Evolutionary conservation across 2,329 filamentous ascomycete genomes (phyloP).

Genomic region (Colletotrichum coccodes): DNA sequence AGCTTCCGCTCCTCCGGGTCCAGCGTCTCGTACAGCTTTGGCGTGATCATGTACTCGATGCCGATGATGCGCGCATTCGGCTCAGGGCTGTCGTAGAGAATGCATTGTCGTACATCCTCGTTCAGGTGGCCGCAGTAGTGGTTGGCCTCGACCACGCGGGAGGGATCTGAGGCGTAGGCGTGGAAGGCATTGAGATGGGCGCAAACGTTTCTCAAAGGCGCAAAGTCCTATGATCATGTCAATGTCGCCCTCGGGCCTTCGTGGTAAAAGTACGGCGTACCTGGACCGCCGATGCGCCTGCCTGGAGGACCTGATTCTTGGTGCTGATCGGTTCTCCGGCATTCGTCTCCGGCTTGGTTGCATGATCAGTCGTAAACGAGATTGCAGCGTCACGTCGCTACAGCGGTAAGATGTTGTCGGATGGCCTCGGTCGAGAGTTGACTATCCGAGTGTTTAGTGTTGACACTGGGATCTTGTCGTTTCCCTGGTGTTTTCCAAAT

Average conservation of each 20-base stretch:
- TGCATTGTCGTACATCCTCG: conserved; percentile 81
- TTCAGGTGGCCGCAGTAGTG: conserved; percentile 86
- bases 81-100: conserved; percentile 80
- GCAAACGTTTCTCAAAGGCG: conserved; percentile 79
- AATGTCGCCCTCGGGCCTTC: not conserved
- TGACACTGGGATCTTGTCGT: not conserved
- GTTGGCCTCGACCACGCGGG: conserved; percentile 78
- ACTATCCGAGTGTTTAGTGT: too few species aligned
- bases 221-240: conserved; percentile 63
- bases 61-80: conserved; percentile 80
- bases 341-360: conserved; percentile 29
- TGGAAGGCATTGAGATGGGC: conserved; percentile 91
- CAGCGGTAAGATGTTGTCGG: not conserved
- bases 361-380: conserved; percentile 15
- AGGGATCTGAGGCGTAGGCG: conserved; percentile 78
- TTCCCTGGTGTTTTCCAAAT: not conserved
- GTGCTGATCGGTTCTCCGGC: conserved; percentile 60
- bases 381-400: not conserved
- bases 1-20: conserved; percentile 74
- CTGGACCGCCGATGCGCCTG: conserved; percentile 69
- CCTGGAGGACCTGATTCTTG: conserved; percentile 69
- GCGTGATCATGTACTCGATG: conserved; percentile 88
- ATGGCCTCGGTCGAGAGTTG: too few species aligned
- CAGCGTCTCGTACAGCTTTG: conserved; percentile 73
- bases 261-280: conserved; percentile 39